Base-by-base conservation (phyloP, 305 asterid species). In the Fraxinus greggii region DNA sequence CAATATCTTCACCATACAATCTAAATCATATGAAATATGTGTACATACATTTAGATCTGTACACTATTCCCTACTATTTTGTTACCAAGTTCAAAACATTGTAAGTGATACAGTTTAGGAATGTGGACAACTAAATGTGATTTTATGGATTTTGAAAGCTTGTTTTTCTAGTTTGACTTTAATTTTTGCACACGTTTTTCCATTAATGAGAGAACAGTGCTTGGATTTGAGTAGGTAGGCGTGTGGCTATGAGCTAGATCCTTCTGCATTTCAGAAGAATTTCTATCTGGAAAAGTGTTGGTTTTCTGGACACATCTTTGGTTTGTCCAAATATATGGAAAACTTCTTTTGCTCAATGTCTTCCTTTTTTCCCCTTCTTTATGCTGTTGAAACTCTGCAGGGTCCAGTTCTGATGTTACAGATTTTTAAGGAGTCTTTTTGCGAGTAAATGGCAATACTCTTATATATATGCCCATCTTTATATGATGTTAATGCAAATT, bases 201-300 rank as follows among this genome's bases (percentile, higher is more conserved):
- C 15, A 7, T 61, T n/a, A 61, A 23, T 23, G 28, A 7, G 2
- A 61, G 70, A 54, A 61, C 8, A 23, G 29, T 61, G 5, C 12
- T 61, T 61, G 70, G 21, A 2, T 19, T 61, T 63, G 32, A 2
- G 17, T 65, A 7, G 33, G 33, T 65, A 2, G 33, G 19, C 4
- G 73, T 28, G 19, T 65, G 73, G 73, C 73, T 65, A 65, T 65
- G 15, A 26, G 72, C 72, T 65, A 65, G 72, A 63, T 63, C 72
- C 12, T 63, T 21, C 31, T 23, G 29, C 13, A 21, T 21, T 7
- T 24, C 17, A 63, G 13, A 63, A 21, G 72, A 19, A 59, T 19
- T 59, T 65, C 72, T 65, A 23, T 65, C 1, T 7, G 72, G 17
- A n/a, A 24, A 65, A 1, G 7, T 8, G 35, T 26, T 24, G 21